Evolutionary conservation across 2,329 filamentous ascomycete species (phyloP).

Genomic region (Xylaria hypoxylon): DNA sequence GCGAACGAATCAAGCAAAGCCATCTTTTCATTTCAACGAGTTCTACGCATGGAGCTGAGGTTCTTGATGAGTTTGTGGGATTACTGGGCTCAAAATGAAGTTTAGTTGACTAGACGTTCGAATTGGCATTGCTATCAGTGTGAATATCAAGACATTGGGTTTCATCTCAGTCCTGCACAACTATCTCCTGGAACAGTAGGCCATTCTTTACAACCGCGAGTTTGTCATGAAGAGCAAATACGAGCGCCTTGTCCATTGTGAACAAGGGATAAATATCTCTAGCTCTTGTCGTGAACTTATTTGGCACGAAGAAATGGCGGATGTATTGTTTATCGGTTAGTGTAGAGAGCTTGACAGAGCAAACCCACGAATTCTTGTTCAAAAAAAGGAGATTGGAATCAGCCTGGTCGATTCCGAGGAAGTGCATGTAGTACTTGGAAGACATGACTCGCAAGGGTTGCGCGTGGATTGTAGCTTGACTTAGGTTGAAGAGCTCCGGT

Average conservation of each 20-base stretch:
- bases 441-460: too few species aligned
- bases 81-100: too few species aligned
- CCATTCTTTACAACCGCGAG: slow-evolving; percentile 14
- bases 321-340: neutral
- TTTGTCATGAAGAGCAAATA: slow-evolving; percentile 11
- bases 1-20: slow-evolving; percentile 23
- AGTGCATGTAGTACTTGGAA: too few species aligned
- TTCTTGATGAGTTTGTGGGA: too few species aligned
- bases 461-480: too few species aligned
- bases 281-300: slow-evolving; percentile 10
- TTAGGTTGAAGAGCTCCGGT: too few species aligned
- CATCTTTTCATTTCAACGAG: slow-evolving; percentile 36
- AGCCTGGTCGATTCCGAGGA: too few species aligned
- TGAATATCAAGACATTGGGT: neutral
- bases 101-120: too few species aligned
- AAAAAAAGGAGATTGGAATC: neutral
- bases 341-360: neutral
- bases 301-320: slow-evolving; percentile 12
- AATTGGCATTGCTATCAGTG: neutral
- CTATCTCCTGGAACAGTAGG: slow-evolving; percentile 1
- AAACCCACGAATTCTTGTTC: slow-evolving; percentile 9
- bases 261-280: slow-evolving; percentile 6
- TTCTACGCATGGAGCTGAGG: slow-evolving; percentile 43
- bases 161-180: neutral
- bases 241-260: neutral